Base-by-base conservation (phyloP, 2,329 filamentous ascomycete genomes). In the Penicillium sp. region DNA sequence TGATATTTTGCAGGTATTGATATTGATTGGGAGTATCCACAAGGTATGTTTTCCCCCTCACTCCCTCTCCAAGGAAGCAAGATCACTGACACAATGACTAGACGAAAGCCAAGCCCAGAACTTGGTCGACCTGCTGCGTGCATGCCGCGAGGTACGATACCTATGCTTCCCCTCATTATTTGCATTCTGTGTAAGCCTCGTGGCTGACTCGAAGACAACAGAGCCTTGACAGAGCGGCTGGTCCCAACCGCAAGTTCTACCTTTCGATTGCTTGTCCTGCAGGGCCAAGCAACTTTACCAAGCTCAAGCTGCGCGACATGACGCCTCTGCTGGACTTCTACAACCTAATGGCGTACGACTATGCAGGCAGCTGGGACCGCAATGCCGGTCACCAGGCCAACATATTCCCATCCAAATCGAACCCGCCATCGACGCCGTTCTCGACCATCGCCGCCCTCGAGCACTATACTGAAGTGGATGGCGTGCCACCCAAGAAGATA, bases 321-420 rank as follows among this genome's bases (percentile, higher is more conserved):
- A 76, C 82, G 67, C 47, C 71, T 17, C 78, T 81, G 53, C 76
- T 84, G 44, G 81, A 83, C 66, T 83, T 84, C 74, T 84, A 80
- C 79, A 84, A 85, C 66, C 68, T 81, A 9, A 96, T 96, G 92
- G 90, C 91, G 1, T 96, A 96, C 78, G 92, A 96, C 78, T 96
- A 88, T 75, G 68, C 92, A 6, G 94, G 94, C 0, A 89, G 88
- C 3, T 97, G 93, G 92, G 91, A 93, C 71, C 69, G 79, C 3
- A 74, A 73, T 3, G 83, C 91, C 0, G 92, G 90, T 8, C 93
- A 97, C 79, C 91, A 96, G 76, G 87, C 93, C 13, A 97, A 97
- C 75, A 75, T 97, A 30, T 89, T 84, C 69, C 84, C 84, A 0
- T 90, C 85, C 22, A 65, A 66, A 1, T 72, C 79, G n/a, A 86